Evolutionary conservation across 148 eudicot genomes (phyloP), one percentile per base, ranked within the genome.

Genomic region (Amaranthus hypochondriacus): DNA sequence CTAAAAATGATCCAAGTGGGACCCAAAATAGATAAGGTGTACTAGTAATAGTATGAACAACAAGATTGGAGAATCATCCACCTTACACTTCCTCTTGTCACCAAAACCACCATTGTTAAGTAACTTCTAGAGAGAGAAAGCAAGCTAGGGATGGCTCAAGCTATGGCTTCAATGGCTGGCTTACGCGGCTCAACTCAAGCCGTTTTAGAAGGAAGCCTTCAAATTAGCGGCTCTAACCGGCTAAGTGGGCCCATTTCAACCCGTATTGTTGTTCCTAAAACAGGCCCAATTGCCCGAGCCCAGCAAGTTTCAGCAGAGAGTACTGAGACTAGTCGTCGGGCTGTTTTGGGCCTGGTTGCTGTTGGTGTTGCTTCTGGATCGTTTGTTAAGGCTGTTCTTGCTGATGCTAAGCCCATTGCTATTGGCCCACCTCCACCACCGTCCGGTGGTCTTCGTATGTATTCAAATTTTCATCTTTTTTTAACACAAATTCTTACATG

Each of bases 401-500:
- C 99, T 9, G 99, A 83, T 39, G 94, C 89, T 62, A 82, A 66
- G 75, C 9, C 92, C 39, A 95, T 95, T 76, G 80, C 90, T 69
- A 59, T 95, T 60, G 99, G 99, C 48, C 87, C 86, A 6, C 99
- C 99, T 54, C 99, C 99, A 1, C 89, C 91, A 2, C 99, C 92
- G 13, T 95, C 99, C 46, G 99, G 99, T 46, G 99, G 99, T 63
- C 76, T 95, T 43, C 90, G 99, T 95, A 87, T 88, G 98, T 83
- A 54, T 48, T 49, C 58, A 0, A 2, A 0, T 11, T 7, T 11
- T 7, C 42, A 14, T 42, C 14, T 14, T 15, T 44, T 28, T 28
- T 28, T 28, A 28, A 28, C 39, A 2, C 39, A 28, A 28, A 28
- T 28, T 28, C 39, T 28, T 28, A 28, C 0, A 28, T 28, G 39